Conservation (phyloP, 208 protist genomes). For the Naegleria fowleri region DNA sequence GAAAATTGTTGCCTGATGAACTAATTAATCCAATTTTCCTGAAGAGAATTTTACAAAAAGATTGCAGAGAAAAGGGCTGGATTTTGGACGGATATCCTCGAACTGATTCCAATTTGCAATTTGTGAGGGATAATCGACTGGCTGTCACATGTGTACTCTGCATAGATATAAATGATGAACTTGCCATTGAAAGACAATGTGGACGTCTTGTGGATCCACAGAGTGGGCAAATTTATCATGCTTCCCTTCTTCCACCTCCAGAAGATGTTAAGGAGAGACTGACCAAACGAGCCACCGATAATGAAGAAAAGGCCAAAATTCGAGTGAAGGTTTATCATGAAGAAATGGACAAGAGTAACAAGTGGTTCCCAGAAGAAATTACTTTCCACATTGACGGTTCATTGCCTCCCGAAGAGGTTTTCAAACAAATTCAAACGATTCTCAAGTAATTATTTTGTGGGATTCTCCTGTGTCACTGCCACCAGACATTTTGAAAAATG, state of each 20-base stretch:
- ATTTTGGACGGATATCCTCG: conserved; percentile 58
- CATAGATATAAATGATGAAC: not conserved
- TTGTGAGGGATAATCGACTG: not conserved
- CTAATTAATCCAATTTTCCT: conserved; percentile 66
- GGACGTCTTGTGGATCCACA: conserved; percentile 37
- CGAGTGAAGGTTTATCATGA: conserved; percentile 16
- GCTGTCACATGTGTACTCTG: not conserved
- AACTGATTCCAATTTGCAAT: conserved; percentile 42
- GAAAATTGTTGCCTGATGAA: conserved; percentile 63
- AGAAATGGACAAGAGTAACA: not conserved
- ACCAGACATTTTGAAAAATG: too few relatives aligned
- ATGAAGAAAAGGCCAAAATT: conserved; percentile 21
- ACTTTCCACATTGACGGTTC: not conserved
- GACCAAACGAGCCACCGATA: not conserved
- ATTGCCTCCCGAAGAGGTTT: not conserved
- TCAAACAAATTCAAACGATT: not conserved
- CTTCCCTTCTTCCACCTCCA: conserved; percentile 7
- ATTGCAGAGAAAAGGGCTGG: conserved; percentile 43
- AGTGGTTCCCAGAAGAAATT: not conserved
- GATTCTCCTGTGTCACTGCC: too few relatives aligned
- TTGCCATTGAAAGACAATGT: not conserved
- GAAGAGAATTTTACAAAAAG: conserved; percentile 29
- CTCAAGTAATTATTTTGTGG: not conserved
- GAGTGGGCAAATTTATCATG: conserved; percentile 32
- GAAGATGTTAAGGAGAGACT: conserved; percentile 18